Evolutionary conservation across 768 basidiomycete species (phyloP), one percentile per base, ranked within the genome.

Genomic region (Xerocomus potaroensis): DNA sequence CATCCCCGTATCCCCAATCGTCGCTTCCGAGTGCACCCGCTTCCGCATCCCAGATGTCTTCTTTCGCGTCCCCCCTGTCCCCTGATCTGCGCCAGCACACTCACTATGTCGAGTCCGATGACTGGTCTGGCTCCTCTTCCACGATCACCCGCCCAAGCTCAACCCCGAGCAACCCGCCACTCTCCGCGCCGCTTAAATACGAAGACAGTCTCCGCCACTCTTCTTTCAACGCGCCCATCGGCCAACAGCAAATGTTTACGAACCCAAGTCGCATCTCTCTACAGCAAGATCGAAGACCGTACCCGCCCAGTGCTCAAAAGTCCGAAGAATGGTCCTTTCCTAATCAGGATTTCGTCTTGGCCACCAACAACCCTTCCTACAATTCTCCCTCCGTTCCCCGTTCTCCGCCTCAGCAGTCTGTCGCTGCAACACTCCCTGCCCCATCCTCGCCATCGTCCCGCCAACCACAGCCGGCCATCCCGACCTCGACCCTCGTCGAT

Each of bases 291-390:
- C 77, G 80, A 61, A 76, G 81, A 66, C 72, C 63, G n/a, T 73
- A 56, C 52, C 66, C 53, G 11, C 53, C 72, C 57, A 69, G 61
- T 64, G 67, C 55, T 29, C 76, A 68, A 61, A 80, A 81, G 77
- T 78, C 80, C 74, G 75, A 76, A 62, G 83, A 86, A 53, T 88
- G 86, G 87, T 71, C 72, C 42, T 86, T 84, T 67, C 77, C 82
- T 46, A 72, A 71, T 62, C 67, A 69, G 56, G 82, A 84, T 40
- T 83, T 77, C 63, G 72, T 79, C 48, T 65, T 80, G 51, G 60
- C 66, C 22, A 48, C 61, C 11, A 47, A 16, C 23, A 68, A 51
- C 32, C 18, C 61, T 1, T 34, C 62, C 15, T 69, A 68, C 47
- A 49, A 23, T 29, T 53, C 64, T 1, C 38, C 61, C 1, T 53